Evolutionary conservation across 371 early-diverging fungal species (phyloP).

Genomic region (Mortierella sp.): DNA sequence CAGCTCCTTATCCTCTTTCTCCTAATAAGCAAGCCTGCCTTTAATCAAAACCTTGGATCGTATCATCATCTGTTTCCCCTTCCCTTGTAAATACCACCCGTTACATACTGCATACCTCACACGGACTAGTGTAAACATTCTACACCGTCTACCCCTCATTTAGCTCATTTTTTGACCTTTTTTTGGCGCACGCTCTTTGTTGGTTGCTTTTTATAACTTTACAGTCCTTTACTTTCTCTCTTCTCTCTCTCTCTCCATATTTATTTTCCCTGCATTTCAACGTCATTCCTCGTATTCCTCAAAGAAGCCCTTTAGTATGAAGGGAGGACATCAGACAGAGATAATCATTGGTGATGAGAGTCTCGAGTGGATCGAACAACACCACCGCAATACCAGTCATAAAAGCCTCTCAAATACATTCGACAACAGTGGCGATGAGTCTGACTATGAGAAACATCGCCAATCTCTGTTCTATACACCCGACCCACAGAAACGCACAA

Average conservation of each 20-base stretch:
- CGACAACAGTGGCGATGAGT: slow-evolving; percentile 38
- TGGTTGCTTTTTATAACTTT: too few species aligned
- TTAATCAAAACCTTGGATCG: too few species aligned
- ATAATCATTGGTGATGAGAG: slow-evolving; percentile 26
- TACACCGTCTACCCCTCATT: too few species aligned
- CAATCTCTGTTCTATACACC: slow-evolving; percentile 35
- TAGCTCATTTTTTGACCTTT: too few species aligned
- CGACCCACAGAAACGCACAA: slow-evolving; percentile 46
- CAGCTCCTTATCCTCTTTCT: too few species aligned
- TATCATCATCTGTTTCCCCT: too few species aligned
- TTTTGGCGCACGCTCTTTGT: too few species aligned
- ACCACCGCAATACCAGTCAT: slow-evolving; percentile 33
- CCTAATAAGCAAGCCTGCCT: too few species aligned
- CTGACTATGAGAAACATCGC: slow-evolving; percentile 28
- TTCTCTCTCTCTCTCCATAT: not conserved
- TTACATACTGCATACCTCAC: too few species aligned
- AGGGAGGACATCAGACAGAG: slow-evolving; percentile 26
- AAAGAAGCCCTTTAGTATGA: slow-evolving; percentile 16
- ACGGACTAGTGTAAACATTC: too few species aligned
- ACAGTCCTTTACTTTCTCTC: not conserved
- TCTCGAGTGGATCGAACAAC: slow-evolving; percentile 51
- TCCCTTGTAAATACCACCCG: too few species aligned
- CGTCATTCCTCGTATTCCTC: too few species aligned
- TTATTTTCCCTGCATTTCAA: not conserved
- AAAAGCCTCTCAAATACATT: slow-evolving; percentile 9